Evolutionary conservation across 306 rosid genomes (phyloP), one percentile per base, ranked within the genome.

Genomic region (Prunus davidiana): DNA sequence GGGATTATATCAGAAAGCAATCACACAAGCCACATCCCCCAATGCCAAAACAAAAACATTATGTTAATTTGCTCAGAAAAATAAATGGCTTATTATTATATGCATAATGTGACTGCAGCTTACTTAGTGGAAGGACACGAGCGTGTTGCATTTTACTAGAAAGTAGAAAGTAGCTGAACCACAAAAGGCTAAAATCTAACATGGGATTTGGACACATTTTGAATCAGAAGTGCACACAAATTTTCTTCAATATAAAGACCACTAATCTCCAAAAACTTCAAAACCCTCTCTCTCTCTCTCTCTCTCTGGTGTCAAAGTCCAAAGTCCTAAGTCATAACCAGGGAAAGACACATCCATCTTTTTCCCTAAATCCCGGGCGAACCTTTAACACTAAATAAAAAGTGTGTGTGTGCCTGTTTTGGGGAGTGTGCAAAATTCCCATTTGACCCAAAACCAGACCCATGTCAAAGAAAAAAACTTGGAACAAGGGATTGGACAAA

Each of bases 291-390:
- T 10, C 28, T 9, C 38, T 24, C 25, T 72, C 2, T 71, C 74
- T 74, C 71, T 58, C 20, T 3, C 12, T 63, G 82, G 43, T 38
- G 43, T 38, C 43, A 6, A 38, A 38, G 85, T 86, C 91, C 88
- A 90, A 61, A 90, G 91, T 86, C 90, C 79, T 1, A 78, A 90
- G 82, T 78, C 84, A 82, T 87, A 78, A 84, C 82, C 1, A 85
- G 76, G 82, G 84, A 88, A 78, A 85, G 86, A 87, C 92, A 86
- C 85, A 73, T 71, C 80, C 79, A 84, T 91, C 92, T 85, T 87
- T 89, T 84, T 69, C 96, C 98, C 88, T 80, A 77, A 92, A 90
- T 87, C 93, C 98, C 89, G 98, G 97, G 85, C 45, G 91, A 60
- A 85, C 91, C 93, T 86, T 84, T 47, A 86, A 82, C 87, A 49